A percentile compares a stretch with the other conserved stretches of the same genome.
Evolutionary conservation across 768 basidiomycete species (phyloP).

Genomic region (Phaeotremella skinneri): DNA sequence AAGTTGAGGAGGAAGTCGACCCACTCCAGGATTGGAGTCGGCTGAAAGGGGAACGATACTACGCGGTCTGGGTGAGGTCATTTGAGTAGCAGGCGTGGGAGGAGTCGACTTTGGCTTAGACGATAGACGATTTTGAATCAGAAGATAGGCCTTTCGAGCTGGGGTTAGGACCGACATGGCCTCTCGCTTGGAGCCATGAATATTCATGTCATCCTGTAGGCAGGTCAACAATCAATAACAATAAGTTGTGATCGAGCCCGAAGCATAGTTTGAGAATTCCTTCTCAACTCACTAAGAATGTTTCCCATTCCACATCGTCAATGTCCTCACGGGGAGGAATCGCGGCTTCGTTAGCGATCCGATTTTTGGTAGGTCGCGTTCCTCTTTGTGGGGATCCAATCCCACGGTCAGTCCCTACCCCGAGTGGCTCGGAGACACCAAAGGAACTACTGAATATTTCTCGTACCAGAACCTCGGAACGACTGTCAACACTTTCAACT

Average conservation of each 20-base stretch:
- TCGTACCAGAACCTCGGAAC: not conserved
- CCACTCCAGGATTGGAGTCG: conserved; percentile 33
- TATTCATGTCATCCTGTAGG: conserved; percentile 66
- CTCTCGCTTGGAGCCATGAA: conserved; percentile 68
- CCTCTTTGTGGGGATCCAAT: not conserved
- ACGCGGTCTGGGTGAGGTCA: conserved; percentile 9
- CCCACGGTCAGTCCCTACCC: not conserved
- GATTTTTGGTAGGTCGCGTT: not conserved
- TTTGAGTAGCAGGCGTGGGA: conserved; percentile 1
- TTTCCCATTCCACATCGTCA: conserved; percentile 16
- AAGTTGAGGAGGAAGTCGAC: conserved; percentile 60
- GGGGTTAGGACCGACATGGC: conserved; percentile 63
- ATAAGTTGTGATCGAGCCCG: too few relatives aligned
- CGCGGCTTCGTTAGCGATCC: not conserved
- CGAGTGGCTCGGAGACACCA: not conserved
- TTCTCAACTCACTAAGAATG: conserved; percentile 14
- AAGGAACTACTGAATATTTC: not conserved
- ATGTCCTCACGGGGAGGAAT: conserved; percentile 2
- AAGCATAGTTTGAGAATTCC: not conserved
- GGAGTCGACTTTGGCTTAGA: conserved; percentile 2
- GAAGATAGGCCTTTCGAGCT: conserved; percentile 66
- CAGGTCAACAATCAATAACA: not conserved
- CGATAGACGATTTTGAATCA: conserved; percentile 48
- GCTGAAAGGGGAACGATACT: conserved; percentile 30
- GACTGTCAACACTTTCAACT: not conserved